Conservation (phyloP, 768 basidiomycete species). For the Macrolepiota dolichaula region DNA sequence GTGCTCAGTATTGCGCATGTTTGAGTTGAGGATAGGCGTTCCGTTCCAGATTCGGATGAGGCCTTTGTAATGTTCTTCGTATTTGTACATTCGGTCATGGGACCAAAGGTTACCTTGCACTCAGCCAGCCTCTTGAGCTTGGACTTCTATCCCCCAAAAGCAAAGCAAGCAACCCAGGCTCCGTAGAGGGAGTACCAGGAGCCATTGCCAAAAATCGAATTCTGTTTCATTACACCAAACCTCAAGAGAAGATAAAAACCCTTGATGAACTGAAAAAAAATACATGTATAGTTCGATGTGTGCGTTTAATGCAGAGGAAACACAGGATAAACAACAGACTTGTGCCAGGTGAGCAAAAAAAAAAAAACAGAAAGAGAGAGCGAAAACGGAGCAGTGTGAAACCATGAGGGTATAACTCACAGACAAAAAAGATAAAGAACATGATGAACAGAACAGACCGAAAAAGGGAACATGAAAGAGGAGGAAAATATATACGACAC, state of each 20-base stretch:
- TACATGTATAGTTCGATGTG: slow-evolving; percentile 4
- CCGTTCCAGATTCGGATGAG: too few species aligned
- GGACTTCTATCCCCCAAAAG: too few species aligned
- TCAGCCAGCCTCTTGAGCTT: too few species aligned
- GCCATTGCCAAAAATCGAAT: too few species aligned
- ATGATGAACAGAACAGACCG: slow-evolving; percentile 6
- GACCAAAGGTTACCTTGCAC: too few species aligned
- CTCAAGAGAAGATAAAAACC: background rate
- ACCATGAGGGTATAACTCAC: slow-evolving; percentile 6
- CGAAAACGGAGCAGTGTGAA: background rate
- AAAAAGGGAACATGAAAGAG: slow-evolving; percentile 8
- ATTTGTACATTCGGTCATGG: too few species aligned
- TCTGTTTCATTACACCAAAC: background rate
- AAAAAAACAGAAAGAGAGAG: background rate
- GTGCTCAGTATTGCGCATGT: too few species aligned
- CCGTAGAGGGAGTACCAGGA: too few species aligned
- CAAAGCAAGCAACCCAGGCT: too few species aligned
- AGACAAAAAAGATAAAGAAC: background rate
- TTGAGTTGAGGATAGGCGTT: too few species aligned
- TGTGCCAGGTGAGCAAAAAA: background rate
- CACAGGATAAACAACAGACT: background rate
- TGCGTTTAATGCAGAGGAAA: slow-evolving; percentile 1
- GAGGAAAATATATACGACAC: slow-evolving; percentile 1
- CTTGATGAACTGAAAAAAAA: background rate
- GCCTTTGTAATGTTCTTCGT: too few species aligned